Percentiles rank a stretch among this genome's conserved stretches.
Conservation (phyloP, 331 rosid species). For the Stylosanthes scabra region DNA sequence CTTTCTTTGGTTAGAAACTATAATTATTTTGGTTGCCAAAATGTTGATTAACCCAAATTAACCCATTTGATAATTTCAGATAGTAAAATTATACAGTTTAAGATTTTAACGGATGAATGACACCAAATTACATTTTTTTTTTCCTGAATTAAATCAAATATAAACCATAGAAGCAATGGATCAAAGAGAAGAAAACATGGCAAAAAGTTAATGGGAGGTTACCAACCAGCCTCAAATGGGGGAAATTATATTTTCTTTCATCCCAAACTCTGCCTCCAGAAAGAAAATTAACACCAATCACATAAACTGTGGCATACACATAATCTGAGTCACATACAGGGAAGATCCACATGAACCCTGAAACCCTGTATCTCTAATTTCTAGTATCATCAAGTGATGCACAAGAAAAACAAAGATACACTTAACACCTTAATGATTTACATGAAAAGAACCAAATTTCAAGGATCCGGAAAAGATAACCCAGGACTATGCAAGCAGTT, state of each 20-base stretch:
- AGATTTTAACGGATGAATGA: too few relatives aligned
- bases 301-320: conserved; percentile 3
- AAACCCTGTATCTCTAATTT: conserved; percentile 16
- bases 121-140: too few relatives aligned
- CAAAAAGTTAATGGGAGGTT: neutral
- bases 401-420: conserved; percentile 27
- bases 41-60: too few relatives aligned
- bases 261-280: conserved; percentile 13
- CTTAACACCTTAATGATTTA: conserved; percentile 36
- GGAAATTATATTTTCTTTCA: conserved; percentile 5
- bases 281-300: conserved; percentile 35
- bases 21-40: too few relatives aligned
- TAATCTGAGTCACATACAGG: conserved; percentile 28
- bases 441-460: conserved; percentile 25
- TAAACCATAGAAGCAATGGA: neutral
- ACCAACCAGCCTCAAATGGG: neutral
- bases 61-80: too few relatives aligned
- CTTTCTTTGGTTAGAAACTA: too few relatives aligned
- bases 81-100: too few relatives aligned
- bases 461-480: conserved; percentile 9
- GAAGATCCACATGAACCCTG: conserved; percentile 24
- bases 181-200: neutral
- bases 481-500: neutral
- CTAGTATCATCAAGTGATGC: conserved; percentile 16
- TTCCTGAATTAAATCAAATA: too few relatives aligned